Base-by-base conservation (phyloP, 2,329 filamentous ascomycete species). In the Ceratocystis colombiana region DNA sequence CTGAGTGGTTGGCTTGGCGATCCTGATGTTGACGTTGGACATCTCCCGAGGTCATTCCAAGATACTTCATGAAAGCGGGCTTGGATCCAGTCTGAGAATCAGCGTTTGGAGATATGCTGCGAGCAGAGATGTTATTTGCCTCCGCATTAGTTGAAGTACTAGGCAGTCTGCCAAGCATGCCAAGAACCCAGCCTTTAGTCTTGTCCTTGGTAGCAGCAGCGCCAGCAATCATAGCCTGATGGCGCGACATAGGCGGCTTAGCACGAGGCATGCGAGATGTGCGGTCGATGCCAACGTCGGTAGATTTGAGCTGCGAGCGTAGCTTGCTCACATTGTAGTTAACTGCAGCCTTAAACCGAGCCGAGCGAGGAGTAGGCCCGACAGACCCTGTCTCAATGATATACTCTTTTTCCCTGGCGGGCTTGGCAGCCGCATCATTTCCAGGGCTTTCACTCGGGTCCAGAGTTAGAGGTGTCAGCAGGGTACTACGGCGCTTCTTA, bases 381-480 rank as follows among this genome's bases (percentile, higher is more conserved):
- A 80, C 73, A 33, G 79, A 80, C 50, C 73, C 74, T 12, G 78
- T 77, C 69, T 78, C 77, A 67, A 79, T 78, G 41, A 74, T 70
- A 65, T 79, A 79, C 15, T 72, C 66, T 12, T 68, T 69, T 33
- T 72, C 71, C 68, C 74, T 74, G 45, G 73, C 25, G 48, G 25
- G 69, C 45, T 71, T 69, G 53, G 71, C 70, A 55, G 70, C 55
- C 7, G n/a, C 53, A 10, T 8, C 25, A 20, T 17, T 71, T 65
- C 69, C 69, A 28, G 67, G 30, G 6, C 64, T 64, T 7, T 66
- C 53, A 33, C 67, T 64, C 20, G 72, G 72, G 0, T 75, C 74
- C 1, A 74, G 69, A 22, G 77, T 78, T 8, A 82, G 72, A 0
- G 80, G 79, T 2, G 80, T 82, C 33, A 82, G 73, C 2, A 81